Conservation (phyloP, 2,329 filamentous ascomycete species). For the Reticulascus tulasneorum region DNA sequence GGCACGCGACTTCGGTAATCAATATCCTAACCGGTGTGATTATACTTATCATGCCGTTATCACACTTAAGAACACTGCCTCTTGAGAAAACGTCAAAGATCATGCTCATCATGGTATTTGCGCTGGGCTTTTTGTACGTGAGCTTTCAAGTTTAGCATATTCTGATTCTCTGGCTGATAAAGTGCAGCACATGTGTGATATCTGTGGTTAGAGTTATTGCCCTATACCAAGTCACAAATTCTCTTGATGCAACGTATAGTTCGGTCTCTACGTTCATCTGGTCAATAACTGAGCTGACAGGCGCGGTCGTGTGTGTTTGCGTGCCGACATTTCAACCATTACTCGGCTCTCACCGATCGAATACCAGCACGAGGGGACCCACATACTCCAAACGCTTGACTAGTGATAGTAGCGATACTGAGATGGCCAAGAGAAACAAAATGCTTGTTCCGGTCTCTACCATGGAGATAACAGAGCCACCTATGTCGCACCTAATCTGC, state of each 20-base stretch:
- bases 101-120: slow-evolving; percentile 16
- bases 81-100: slow-evolving; percentile 17
- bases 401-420: no score
- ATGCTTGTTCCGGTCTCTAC: no score
- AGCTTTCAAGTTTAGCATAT: no score
- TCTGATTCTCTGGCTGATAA: not conserved
- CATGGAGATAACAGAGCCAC: no score
- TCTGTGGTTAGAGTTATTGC: slow-evolving; percentile 26
- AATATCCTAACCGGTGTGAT: slow-evolving; percentile 22
- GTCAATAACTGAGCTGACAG: slow-evolving; percentile 35
- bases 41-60: slow-evolving; percentile 20
- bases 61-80: slow-evolving; percentile 15
- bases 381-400: no score
- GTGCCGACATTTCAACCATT: slow-evolving; percentile 32
- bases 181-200: slow-evolving; percentile 21
- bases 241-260: slow-evolving; percentile 28
- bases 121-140: slow-evolving; percentile 22
- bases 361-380: rapidly evolving
- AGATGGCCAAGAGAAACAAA: no score
- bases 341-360: slow-evolving; percentile 4
- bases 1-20: slow-evolving; percentile 22
- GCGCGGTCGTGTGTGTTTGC: slow-evolving; percentile 33
- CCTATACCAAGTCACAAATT: slow-evolving; percentile 21
- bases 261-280: slow-evolving; percentile 24
- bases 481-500: no score